Evolutionary conservation across 768 basidiomycete genomes (phyloP).

Genomic region (Lactarius pseudohatsudake): DNA sequence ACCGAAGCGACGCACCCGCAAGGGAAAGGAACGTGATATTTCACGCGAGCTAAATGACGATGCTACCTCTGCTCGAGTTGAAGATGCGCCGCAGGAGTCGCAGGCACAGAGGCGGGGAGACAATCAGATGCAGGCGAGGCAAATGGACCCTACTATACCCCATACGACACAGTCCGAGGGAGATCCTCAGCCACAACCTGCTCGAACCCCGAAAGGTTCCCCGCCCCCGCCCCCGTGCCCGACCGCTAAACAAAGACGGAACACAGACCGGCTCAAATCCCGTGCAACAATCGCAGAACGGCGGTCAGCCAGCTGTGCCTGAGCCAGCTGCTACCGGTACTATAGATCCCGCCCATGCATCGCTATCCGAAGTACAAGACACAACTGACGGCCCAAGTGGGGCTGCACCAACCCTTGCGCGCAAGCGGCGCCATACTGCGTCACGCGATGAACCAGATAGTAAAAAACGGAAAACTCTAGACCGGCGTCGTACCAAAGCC

Average conservation of each 20-base stretch:
- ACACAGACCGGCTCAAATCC: not conserved
- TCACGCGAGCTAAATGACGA: not conserved
- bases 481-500: not conserved
- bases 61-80: not conserved
- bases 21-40: constrained; percentile 5
- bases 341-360: not conserved
- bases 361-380: not conserved
- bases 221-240: constrained; percentile 18
- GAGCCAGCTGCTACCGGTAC: not conserved
- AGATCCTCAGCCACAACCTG: not conserved
- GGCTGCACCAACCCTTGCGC: not conserved
- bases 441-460: not conserved
- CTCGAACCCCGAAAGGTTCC: constrained; percentile 1
- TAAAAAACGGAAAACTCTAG: constrained; percentile 14
- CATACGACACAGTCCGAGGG: not conserved
- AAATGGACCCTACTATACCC: not conserved
- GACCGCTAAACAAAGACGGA: constrained; percentile 10
- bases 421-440: constrained; percentile 5
- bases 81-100: not conserved
- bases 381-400: not conserved
- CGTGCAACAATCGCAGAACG: not conserved
- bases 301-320: not conserved
- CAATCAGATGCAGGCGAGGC: not conserved
- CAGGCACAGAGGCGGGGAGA: not conserved
- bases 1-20: constrained; percentile 26